Evolutionary conservation across 2,329 filamentous ascomycete species (phyloP).

Genomic region (Lecanicillium sp.): DNA sequence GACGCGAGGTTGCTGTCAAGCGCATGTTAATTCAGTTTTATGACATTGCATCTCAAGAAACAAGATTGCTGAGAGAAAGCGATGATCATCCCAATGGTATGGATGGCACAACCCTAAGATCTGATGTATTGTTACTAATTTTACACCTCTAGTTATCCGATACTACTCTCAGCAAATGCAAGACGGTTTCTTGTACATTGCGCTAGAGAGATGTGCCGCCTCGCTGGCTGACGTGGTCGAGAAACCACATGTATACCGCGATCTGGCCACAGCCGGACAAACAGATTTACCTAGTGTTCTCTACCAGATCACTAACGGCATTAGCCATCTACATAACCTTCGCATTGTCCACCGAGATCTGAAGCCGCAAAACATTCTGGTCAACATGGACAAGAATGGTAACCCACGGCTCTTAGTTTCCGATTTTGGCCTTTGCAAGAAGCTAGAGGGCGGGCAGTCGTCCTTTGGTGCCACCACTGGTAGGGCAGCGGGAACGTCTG

Average conservation of each 20-base stretch:
- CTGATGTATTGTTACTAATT: background rate
- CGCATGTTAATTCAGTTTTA: conserved; percentile 95
- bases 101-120: conserved; percentile 8
- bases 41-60: conserved; percentile 91
- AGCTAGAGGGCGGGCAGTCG: conserved; percentile 86
- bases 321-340: conserved; percentile 81
- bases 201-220: conserved; percentile 86
- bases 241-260: conserved; percentile 57
- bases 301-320: conserved; percentile 81
- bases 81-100: conserved; percentile 85
- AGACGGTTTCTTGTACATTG: conserved; percentile 90
- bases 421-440: conserved; percentile 96
- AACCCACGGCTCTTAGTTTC: conserved; percentile 86
- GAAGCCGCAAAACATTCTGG: conserved; percentile 95
- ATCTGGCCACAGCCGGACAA: conserved; percentile 65
- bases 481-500: conserved; percentile 85
- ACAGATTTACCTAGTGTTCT: conserved; percentile 72
- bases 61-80: conserved; percentile 80
- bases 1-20: conserved; percentile 89
- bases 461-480: conserved; percentile 93
- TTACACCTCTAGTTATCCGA: conserved; percentile 61
- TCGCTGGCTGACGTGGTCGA: conserved; percentile 89
- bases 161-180: conserved; percentile 91
- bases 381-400: conserved; percentile 62
- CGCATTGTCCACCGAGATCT: conserved; percentile 95